These are phyloP conservation scores for Marasmius tenuissimus DNA, from an alignment of 1,284 basidiomycete genomes.

Conservation along the genomic window DNA sequence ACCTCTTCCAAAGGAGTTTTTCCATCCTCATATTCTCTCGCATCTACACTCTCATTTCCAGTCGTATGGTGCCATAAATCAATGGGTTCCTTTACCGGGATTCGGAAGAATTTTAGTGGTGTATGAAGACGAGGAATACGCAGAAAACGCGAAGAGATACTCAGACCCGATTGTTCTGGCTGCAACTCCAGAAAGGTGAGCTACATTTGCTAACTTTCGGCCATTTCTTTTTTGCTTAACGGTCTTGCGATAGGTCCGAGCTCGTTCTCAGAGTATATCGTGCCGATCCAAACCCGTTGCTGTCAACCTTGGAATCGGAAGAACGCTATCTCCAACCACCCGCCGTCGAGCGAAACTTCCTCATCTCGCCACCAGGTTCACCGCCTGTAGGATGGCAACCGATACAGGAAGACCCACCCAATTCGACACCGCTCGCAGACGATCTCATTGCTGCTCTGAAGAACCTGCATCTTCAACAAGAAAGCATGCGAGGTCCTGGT, in stretches of 20 bases:
- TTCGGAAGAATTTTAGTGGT: conserved; percentile 84
- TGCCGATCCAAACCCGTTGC: conserved; percentile 73
- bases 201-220: conserved; percentile 12
- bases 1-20: conserved; percentile 61
- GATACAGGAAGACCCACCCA: conserved; percentile 90
- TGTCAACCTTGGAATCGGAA: conserved; percentile 39
- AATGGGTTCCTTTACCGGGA: conserved; percentile 84
- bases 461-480: conserved; percentile 54
- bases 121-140: conserved; percentile 63
- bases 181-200: conserved; percentile 50
- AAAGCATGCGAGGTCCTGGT: conserved; percentile 30
- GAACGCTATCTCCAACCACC: conserved; percentile 76
- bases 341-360: conserved; percentile 85
- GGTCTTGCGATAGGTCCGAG: conserved; percentile 23
- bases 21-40: conserved; percentile 68
- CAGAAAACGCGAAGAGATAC: conserved; percentile 62
- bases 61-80: conserved; percentile 73
- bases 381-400: conserved; percentile 98
- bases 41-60: conserved; percentile 71
- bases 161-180: conserved; percentile 64
- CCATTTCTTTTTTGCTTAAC: conserved; percentile 9
- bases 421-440: conserved; percentile 81
- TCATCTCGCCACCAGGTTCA: conserved; percentile 97
- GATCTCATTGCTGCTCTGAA: conserved; percentile 83
- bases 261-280: conserved; percentile 76